Evolutionary conservation across 345 rosid genomes (phyloP), one percentile per base, ranked within the genome.

Genomic region (Rubroshorea leprosula): DNA sequence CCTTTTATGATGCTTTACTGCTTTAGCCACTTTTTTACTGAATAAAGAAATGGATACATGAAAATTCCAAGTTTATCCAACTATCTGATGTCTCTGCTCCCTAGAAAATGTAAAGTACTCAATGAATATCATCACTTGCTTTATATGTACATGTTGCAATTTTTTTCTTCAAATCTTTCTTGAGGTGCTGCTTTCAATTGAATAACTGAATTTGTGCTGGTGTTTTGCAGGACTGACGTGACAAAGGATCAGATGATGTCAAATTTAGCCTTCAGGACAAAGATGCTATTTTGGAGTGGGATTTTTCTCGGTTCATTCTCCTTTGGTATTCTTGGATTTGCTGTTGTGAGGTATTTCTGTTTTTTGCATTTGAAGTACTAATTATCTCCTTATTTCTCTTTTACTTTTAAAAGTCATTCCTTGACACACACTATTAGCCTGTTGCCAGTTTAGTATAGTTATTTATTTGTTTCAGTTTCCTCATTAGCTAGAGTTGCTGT

Each of bases 191-290:
- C 41, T 35, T 13, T 35, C 41, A 2, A 13, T 35, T 1, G 12
- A 8, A 35, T 35, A 35, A 35, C 52, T 47, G 44, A 13, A 58
- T 6, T n/a, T 49, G 14, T 61, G 66, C 49, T 60, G 31, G 27
- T 38, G 46, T n/a, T 60, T 48, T 86, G 64, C 75, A 93, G 99
- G 74, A 67, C 89, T 23, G 86, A 87, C 58, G 66, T 76, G 90
- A 82, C 81, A 17, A 93, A 85, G 76, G 96, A 85, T 65, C 76
- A 79, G 80, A 81, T 93, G 84, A 59, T 85, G 68, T 47, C 67
- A 43, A 83, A 90, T 66, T 97, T 93, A 62, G 70, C 76, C 43
- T 73, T 79, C 39, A 77, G 63, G 51, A 67, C 84, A 46, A 85
- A 74, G 64, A 69, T 82, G 63, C 68, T 87, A 23, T 73, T 87